These are phyloP conservation scores for Yarrowia keelungensis DNA, from an alignment of 805 yeast genomes.

Conservation along the genomic window DNA sequence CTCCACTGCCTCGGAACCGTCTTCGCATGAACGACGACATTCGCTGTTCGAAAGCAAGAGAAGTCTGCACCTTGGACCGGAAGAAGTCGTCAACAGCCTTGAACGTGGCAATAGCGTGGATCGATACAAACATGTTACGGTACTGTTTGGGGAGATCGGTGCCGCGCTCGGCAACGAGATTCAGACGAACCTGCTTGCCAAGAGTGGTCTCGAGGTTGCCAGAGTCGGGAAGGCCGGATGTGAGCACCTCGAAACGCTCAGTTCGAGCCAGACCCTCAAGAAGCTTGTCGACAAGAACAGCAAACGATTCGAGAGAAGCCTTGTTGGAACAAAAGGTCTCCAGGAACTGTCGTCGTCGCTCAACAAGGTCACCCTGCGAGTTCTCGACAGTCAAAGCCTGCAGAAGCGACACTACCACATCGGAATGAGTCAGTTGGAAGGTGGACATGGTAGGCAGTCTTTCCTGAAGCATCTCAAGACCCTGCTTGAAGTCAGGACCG, in stretches of 20 bases:
- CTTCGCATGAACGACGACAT: conserved; percentile 29
- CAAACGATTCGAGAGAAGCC: conserved; percentile 46
- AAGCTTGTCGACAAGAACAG: conserved; percentile 58
- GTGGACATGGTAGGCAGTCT: conserved; percentile 59
- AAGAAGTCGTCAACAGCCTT: conserved; percentile 56
- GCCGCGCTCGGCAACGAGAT: conserved; percentile 53
- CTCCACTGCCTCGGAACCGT: conserved; percentile 14
- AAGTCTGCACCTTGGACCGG: conserved; percentile 50
- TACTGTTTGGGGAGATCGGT: conserved; percentile 33
- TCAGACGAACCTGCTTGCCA: conserved; percentile 73
- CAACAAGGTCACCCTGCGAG: conserved; percentile 42
- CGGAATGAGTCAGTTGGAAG: conserved; percentile 76
- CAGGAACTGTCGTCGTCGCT: conserved; percentile 53
- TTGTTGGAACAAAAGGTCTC: conserved; percentile 50
- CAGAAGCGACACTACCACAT: conserved; percentile 59
- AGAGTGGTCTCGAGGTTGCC: conserved; percentile 49
- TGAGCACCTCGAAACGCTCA: conserved; percentile 72
- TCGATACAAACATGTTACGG: conserved; percentile 50
- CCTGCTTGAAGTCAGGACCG: conserved; percentile 37
- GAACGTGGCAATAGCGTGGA: conserved; percentile 63
- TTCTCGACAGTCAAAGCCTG: conserved; percentile 46
- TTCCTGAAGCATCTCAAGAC: conserved; percentile 30
- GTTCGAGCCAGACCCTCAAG: conserved; percentile 77
- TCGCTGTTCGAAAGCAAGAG: conserved; percentile 25
- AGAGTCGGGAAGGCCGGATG: conserved; percentile 53